A percentile compares a stretch with the other conserved stretches of the same genome.
phyloP scores from a whole-genome alignment of 495 filamentous ascomycete genomes.

The Usnea hakonensis region DNA sequence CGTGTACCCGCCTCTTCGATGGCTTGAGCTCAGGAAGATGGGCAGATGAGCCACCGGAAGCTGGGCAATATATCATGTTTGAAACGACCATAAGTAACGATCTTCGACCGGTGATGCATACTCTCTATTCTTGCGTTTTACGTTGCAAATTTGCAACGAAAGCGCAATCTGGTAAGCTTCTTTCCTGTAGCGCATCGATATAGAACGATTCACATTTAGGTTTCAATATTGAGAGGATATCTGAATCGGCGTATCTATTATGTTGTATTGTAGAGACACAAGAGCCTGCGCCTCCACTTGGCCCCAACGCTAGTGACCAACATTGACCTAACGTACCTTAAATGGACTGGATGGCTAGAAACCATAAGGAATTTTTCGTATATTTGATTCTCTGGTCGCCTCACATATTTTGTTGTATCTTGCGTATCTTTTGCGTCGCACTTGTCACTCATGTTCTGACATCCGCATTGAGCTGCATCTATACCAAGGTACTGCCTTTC shows the following conservation, averaged over 20 bases:
- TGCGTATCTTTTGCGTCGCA: not conserved
- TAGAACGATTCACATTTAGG: not conserved
- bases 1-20: constrained; percentile 41
- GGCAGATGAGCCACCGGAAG: constrained; percentile 21
- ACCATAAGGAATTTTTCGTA: not conserved
- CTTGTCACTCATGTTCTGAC: not conserved
- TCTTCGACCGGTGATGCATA: not conserved
- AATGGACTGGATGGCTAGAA: no score
- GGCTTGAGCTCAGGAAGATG: constrained; percentile 38
- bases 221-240: not conserved
- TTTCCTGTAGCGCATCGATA: not conserved
- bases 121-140: not conserved
- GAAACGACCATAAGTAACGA: not conserved
- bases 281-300: not conserved
- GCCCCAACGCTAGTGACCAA: not conserved
- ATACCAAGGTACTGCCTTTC: not conserved
- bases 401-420: not conserved
- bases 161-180: not conserved
- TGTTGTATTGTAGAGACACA: not conserved
- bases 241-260: not conserved
- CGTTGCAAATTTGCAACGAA: not conserved
- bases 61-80: not conserved
- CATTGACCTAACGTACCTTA: no score
- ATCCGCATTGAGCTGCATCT: not conserved
- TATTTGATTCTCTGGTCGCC: not conserved